Conservation (phyloP, 129 eudicot genomes). For the Chrysanthemum lavandulifolium region DNA sequence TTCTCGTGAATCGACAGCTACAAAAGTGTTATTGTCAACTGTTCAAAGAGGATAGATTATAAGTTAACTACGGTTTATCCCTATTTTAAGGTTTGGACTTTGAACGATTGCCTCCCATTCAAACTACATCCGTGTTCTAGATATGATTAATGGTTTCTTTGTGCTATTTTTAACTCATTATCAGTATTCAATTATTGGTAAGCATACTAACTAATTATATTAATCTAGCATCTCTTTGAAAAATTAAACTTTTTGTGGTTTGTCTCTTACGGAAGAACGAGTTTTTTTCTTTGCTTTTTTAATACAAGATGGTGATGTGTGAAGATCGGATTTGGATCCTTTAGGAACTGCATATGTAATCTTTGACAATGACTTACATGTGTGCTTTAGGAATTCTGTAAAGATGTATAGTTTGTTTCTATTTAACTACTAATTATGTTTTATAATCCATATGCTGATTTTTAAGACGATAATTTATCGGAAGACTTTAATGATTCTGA, state of each 20-base stretch:
- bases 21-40: constrained; percentile 25
- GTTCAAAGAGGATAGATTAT: constrained; percentile 28
- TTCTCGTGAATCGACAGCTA: constrained; percentile 19
- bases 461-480: too few species aligned
- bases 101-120: constrained; percentile 43
- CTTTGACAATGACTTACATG: constrained; percentile 33
- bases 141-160: constrained; percentile 27
- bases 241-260: constrained; percentile 11
- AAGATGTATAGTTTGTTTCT: constrained; percentile 16
- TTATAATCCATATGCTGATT: too few species aligned
- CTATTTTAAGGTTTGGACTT: constrained; percentile 40
- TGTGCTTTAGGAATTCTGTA: constrained; percentile 21
- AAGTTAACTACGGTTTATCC: constrained; percentile 27
- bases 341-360: constrained; percentile 32
- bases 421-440: not conserved
- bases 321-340: constrained; percentile 25
- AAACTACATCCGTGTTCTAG: constrained; percentile 36
- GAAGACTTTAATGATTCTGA: too few species aligned
- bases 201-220: constrained; percentile 25
- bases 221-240: constrained; percentile 8
- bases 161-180: constrained; percentile 28
- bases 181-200: constrained; percentile 29
- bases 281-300: constrained; percentile 1
- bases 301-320: constrained; percentile 20
- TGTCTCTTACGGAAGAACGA: constrained; percentile 5